A percentile compares a stretch with the other conserved stretches of the same genome.
Evolutionary conservation across 305 asterid genomes (phyloP).

Genomic region (Rubia tinctorum): DNA sequence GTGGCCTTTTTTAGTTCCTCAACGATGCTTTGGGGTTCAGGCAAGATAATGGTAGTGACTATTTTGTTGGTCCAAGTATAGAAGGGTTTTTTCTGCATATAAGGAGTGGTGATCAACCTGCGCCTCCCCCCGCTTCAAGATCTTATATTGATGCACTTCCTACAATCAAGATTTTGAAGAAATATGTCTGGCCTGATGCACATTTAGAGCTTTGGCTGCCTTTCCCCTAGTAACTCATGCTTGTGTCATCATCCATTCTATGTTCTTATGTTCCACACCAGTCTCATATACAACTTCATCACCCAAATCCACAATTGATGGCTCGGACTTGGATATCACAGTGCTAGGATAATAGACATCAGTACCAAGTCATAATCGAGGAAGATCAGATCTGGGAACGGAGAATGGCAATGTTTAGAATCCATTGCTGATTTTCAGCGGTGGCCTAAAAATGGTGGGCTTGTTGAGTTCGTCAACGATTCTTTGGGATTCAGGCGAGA

Average conservation of each 20-base stretch:
- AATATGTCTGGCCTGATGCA: conserved; percentile 67
- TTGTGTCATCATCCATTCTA: too few species aligned
- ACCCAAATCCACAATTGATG: neutral
- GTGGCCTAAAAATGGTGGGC: too few species aligned
- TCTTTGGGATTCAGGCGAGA: neutral
- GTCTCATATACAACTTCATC: conserved; percentile 17
- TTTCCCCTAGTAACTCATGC: too few species aligned
- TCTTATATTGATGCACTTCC: conserved; percentile 62
- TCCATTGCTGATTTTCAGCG: too few species aligned
- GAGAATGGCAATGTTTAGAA: too few species aligned
- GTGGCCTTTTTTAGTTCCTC: too few species aligned
- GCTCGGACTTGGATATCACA: neutral
- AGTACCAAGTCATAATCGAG: too few species aligned
- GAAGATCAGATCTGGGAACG: too few species aligned
- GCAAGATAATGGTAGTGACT: neutral
- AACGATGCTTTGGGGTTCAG: neutral
- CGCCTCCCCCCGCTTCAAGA: conserved; percentile 73
- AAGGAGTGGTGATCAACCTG: conserved; percentile 39
- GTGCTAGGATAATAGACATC: neutral
- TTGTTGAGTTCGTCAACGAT: too few species aligned
- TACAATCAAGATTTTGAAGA: conserved; percentile 63
- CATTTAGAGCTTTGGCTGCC: too few species aligned
- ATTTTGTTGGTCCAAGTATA: neutral
- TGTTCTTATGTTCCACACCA: too few species aligned
- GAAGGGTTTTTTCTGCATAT: conserved; percentile 56